Conservation (phyloP, 176 grass and related monocot species). For the Eleusine indica region DNA sequence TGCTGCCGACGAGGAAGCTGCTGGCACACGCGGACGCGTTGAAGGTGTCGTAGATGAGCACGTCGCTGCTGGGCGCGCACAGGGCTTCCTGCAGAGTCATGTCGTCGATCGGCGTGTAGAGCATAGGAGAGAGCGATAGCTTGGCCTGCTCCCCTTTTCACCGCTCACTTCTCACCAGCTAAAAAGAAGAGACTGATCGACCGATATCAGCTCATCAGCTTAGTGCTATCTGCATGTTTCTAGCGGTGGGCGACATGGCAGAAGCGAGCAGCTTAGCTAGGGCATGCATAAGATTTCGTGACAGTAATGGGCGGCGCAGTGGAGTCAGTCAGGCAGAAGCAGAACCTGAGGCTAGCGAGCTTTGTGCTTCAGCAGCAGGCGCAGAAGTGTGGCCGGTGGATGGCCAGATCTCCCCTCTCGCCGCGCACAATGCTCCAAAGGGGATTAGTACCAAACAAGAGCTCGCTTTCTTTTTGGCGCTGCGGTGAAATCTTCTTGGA, state of each 20-base stretch:
- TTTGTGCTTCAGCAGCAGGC: constrained; percentile 30
- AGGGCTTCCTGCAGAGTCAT: constrained; percentile 53
- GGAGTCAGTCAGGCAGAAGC: neutral
- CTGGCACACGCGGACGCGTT: constrained; percentile 31
- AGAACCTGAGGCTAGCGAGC: constrained; percentile 6
- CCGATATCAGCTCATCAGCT: neutral
- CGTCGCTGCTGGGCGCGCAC: constrained; percentile 38
- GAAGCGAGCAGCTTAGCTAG: neutral
- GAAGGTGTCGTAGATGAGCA: constrained; percentile 64
- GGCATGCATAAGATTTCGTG: constrained; percentile 35
- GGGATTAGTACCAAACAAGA: constrained; percentile 37
- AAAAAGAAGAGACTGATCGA: neutral
- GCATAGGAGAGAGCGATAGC: neutral
- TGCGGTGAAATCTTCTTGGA: constrained; percentile 8
- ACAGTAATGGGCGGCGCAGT: constrained; percentile 24
- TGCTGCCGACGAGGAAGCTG: constrained; percentile 25
- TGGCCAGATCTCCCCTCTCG: constrained; percentile 13
- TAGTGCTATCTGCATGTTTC: constrained; percentile 37
- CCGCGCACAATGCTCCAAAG: constrained; percentile 38
- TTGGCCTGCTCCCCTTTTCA: neutral
- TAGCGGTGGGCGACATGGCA: constrained; percentile 31
- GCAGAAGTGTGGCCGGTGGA: constrained; percentile 2
- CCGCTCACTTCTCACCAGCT: neutral
- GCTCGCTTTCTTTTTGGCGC: constrained; percentile 40
- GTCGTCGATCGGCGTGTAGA: constrained; percentile 24